Evolutionary conservation across 371 early-diverging fungal genomes (phyloP).

Genomic region (Syncephalastrum racemosum): DNA sequence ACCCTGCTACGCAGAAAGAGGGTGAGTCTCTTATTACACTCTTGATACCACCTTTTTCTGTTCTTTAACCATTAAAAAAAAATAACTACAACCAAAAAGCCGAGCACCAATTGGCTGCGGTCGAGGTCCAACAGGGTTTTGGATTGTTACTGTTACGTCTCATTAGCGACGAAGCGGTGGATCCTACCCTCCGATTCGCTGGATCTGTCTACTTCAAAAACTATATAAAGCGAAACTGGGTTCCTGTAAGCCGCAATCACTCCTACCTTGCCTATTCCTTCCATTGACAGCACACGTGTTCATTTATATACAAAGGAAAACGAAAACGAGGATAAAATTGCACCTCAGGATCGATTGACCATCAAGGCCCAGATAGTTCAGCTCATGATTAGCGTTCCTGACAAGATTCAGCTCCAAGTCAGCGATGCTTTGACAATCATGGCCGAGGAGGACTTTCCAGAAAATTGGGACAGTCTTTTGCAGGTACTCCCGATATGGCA

Average conservation of each 20-base stretch:
- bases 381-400: constrained; percentile 81
- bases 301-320: constrained; percentile 34
- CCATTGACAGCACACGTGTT: not conserved
- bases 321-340: constrained; percentile 58
- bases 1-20: constrained; percentile 73
- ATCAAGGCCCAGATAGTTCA: constrained; percentile 83
- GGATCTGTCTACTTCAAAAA: constrained; percentile 95
- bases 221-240: constrained; percentile 88
- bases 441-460: constrained; percentile 90
- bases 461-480: constrained; percentile 83
- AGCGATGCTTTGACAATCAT: constrained; percentile 91
- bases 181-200: constrained; percentile 71
- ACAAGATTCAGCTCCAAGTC: constrained; percentile 83
- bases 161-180: constrained; percentile 57
- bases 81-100: constrained; percentile 44
- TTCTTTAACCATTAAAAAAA: not conserved
- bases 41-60: not conserved
- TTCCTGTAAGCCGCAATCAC: constrained; percentile 49
- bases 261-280: constrained; percentile 2
- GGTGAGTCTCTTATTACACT: constrained; percentile 46
- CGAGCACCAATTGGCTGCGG: constrained; percentile 56
- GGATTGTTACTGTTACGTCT: constrained; percentile 72
- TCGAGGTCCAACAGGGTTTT: constrained; percentile 74
- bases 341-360: constrained; percentile 68
- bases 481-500: constrained; percentile 39